These are phyloP conservation scores for Suhomyces kilbournensis DNA, from an alignment of 805 yeast species.

Conservation along the genomic window DNA sequence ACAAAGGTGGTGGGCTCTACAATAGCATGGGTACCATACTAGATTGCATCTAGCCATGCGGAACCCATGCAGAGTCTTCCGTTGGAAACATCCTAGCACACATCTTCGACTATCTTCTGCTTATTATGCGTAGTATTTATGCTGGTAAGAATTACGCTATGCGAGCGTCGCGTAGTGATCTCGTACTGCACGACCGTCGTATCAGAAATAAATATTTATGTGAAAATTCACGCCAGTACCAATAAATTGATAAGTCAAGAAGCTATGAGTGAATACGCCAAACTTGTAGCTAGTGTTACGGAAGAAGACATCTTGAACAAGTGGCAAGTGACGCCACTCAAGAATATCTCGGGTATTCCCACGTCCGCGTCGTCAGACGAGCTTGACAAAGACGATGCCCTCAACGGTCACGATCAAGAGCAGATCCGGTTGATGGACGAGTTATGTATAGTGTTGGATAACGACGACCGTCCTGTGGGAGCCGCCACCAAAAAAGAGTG, in stretches of 20 bases:
- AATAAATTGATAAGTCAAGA: neutral
- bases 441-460: slow-evolving; percentile 88
- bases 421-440: slow-evolving; percentile 96
- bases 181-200: slow-evolving; percentile 1
- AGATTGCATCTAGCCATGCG: too few species aligned
- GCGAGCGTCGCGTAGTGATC: neutral
- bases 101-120: neutral
- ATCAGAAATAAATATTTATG: neutral
- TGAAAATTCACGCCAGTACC: neutral
- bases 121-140: neutral
- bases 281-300: slow-evolving; percentile 52
- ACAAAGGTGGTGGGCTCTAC: too few species aligned
- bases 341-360: slow-evolving; percentile 57
- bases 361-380: slow-evolving; percentile 29
- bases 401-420: slow-evolving; percentile 87
- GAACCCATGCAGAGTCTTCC: too few species aligned
- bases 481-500: slow-evolving; percentile 92
- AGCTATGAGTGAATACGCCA: slow-evolving; percentile 35
- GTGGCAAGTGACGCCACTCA: slow-evolving; percentile 66
- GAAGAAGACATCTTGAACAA: slow-evolving; percentile 48
- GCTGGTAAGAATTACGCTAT: neutral
- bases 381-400: slow-evolving; percentile 42
- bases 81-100: too few species aligned
- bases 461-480: slow-evolving; percentile 83
- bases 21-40: too few species aligned